Conservation (phyloP, 2,329 filamentous ascomycete species). For the Aspergillus sp. region DNA sequence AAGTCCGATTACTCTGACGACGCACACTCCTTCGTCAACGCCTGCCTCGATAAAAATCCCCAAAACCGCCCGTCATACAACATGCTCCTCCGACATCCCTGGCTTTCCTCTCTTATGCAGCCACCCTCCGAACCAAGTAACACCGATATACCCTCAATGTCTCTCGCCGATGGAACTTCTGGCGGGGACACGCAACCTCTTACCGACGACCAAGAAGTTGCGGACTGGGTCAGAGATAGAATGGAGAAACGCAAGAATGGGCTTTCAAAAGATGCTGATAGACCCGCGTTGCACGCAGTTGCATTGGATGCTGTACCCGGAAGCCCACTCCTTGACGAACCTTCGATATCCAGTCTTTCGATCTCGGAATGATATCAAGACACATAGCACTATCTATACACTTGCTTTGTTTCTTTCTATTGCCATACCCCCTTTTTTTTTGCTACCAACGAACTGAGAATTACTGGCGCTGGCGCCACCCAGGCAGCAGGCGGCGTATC, state of each 20-base stretch:
- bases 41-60: slow-evolving; percentile 89
- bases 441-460: not conserved
- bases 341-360: slow-evolving; percentile 11
- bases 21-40: slow-evolving; percentile 82
- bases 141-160: slow-evolving; percentile 36
- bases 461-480: slow-evolving; percentile 15
- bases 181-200: slow-evolving; percentile 35
- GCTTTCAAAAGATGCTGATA: slow-evolving; percentile 54
- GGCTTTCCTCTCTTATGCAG: slow-evolving; percentile 75
- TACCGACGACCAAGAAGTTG: slow-evolving; percentile 77
- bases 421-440: slow-evolving; percentile 7
- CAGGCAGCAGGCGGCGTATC: slow-evolving; percentile 2
- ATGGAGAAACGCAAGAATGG: slow-evolving; percentile 66
- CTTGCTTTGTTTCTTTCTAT: not conserved
- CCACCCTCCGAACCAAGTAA: slow-evolving; percentile 69
- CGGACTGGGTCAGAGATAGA: slow-evolving; percentile 75
- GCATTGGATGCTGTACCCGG: slow-evolving; percentile 70
- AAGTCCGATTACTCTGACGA: slow-evolving; percentile 72
- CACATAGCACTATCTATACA: slow-evolving; percentile 5
- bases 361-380: slow-evolving; percentile 7
- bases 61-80: slow-evolving; percentile 91
- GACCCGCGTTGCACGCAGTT: slow-evolving; percentile 84
- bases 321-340: slow-evolving; percentile 35
- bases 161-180: slow-evolving; percentile 29
- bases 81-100: slow-evolving; percentile 84